Evolutionary conservation across 2,329 filamentous ascomycete species (phyloP), one percentile per base, ranked within the genome.

Genomic region (Talaromyces albobiverticillius): DNA sequence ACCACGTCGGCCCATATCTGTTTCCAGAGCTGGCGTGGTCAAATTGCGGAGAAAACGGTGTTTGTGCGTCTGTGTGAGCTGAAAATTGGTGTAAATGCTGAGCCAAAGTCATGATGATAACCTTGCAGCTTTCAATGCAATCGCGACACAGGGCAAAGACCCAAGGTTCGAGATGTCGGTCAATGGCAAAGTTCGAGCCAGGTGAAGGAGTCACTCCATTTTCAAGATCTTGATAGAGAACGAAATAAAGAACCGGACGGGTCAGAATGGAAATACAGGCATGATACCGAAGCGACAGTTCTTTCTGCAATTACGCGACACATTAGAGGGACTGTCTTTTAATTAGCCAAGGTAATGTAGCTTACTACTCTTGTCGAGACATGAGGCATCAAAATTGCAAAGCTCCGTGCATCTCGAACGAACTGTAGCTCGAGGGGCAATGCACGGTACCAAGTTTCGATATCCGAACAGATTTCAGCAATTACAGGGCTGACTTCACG

Each of bases 221-320:
- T 47, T 47, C 45, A 9, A 47, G 45, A 47, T 47, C 45, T 25
- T 47, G 45, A 26, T 47, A 47, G 13, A 47, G 45, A 11, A 47
- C 45, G 20, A 31, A 31, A 34, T 47, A 47, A 13, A 47, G 45
- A 2, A 47, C 45, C 7, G 45, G 45, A 11, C 45, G 45, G 3
- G 23, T 47, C 20, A 47, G 45, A 22, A 47, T 31, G 13, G 29
- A 47, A 31, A 47, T 47, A 34, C 45, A 47, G 3, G 45, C 45
- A 47, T 47, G 25, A 47, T 47, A 47, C 29, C 45, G 13, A 4
- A 47, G 29, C 7, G 45, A 47, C 14, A 47, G 29, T 11, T 47
- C 45, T 32, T 47, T 47, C 45, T 47, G 11, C n/a, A 43, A 43
- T 7, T 7, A 11, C 3, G 41, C 18, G 3, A 41, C 14, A 18